Evolutionary conservation across 1,139 yeast species (phyloP).

Genomic region (Candida glucosophila): DNA sequence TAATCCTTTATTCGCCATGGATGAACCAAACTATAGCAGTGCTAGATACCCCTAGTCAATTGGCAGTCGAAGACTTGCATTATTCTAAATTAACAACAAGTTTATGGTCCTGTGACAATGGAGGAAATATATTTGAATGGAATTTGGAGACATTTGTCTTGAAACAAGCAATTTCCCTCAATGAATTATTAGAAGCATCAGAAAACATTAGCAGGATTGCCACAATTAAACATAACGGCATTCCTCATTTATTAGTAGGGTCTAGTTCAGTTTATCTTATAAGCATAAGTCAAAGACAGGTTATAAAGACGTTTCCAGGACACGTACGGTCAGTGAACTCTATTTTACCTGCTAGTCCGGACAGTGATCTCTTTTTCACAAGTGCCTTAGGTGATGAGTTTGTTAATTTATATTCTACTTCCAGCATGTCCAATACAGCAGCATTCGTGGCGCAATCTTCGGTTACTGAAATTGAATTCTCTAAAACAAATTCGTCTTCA

Average conservation of each 20-base stretch:
- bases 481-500: conserved; percentile 21
- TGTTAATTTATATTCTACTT: conserved; percentile 56
- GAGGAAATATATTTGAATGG: conserved; percentile 61
- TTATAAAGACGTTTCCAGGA: conserved; percentile 54
- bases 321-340: conserved; percentile 60
- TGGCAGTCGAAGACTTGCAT: conserved; percentile 47
- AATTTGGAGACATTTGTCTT: conserved; percentile 38
- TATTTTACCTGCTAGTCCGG: conserved; percentile 25
- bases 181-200: conserved; percentile 25
- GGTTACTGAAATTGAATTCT: conserved; percentile 35
- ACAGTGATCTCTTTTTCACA: conserved; percentile 45
- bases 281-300: conserved; percentile 27
- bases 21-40: conserved; percentile 47
- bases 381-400: conserved; percentile 75
- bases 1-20: conserved; percentile 61
- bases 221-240: conserved; percentile 24
- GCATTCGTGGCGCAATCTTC: conserved; percentile 65
- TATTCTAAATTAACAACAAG: conserved; percentile 32
- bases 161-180: conserved; percentile 34
- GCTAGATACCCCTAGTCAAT: conserved; percentile 41
- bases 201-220: conserved; percentile 25
- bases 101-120: conserved; percentile 58
- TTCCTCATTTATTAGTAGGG: conserved; percentile 48
- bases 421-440: conserved; percentile 29
- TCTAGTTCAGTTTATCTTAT: conserved; percentile 54